Percentiles rank a stretch among this genome's conserved stretches.
Conservation (phyloP, 208 protist species). For the Plasmodiophora brassicae region DNA sequence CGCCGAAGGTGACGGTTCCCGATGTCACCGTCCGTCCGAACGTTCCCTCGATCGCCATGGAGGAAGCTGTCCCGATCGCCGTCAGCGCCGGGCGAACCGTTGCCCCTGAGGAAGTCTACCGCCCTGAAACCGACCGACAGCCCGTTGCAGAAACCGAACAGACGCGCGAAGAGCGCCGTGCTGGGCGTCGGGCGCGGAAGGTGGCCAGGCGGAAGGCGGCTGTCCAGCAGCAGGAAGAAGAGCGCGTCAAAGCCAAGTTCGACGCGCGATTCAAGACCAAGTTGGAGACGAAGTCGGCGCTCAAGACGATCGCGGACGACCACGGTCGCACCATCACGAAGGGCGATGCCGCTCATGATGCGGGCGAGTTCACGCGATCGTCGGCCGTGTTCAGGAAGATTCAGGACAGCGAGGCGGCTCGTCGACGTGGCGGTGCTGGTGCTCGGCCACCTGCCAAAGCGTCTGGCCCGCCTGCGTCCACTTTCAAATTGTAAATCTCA, state of each 20-base stretch:
- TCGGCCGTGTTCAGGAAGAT: neutral
- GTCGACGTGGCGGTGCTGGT: too few relatives aligned
- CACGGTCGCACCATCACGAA: neutral
- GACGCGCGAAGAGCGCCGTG: neutral
- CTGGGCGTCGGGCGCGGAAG: neutral
- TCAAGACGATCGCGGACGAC: neutral
- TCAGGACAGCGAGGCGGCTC: neutral
- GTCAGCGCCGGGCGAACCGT: conserved; percentile 22
- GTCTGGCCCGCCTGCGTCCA: too few relatives aligned
- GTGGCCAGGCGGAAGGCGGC: neutral
- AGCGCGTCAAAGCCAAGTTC: neutral
- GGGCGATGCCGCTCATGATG: neutral
- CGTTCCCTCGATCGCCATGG: conserved; percentile 49
- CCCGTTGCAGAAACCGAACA: neutral
- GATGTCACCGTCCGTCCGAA: conserved; percentile 45
- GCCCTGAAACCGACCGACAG: neutral
- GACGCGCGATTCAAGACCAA: neutral
- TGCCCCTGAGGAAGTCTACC: neutral
- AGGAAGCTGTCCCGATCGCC: conserved; percentile 52
- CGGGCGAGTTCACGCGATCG: neutral
- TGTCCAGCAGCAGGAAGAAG: neutral
- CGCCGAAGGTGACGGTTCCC: conserved; percentile 36
- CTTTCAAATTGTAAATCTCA: too few relatives aligned
- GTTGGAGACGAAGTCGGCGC: neutral
- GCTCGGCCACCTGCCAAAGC: too few relatives aligned